Conservation (phyloP, 176 grass and related monocot genomes). For the Bolboschoenus planiculmis region DNA sequence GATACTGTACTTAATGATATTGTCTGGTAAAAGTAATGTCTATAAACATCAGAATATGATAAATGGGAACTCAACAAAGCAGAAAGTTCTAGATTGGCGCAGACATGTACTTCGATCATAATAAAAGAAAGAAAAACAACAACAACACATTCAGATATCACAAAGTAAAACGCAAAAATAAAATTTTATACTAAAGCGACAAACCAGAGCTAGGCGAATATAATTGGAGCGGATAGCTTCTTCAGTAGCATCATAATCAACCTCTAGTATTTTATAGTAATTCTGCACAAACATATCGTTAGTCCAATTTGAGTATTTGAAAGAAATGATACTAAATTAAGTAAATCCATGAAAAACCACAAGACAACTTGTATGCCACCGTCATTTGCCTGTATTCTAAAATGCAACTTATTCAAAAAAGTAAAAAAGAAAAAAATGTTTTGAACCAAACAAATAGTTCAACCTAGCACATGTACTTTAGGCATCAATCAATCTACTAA, state of each 20-base stretch:
- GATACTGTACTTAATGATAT: background rate
- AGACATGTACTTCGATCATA: background rate
- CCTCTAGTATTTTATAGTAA: conserved; percentile 96
- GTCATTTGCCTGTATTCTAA: background rate
- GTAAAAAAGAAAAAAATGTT: background rate
- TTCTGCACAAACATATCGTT: conserved; percentile 48
- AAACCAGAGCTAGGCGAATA: conserved; percentile 84
- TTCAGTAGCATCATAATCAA: conserved; percentile 75
- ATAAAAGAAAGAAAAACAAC: background rate
- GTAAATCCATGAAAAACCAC: background rate
- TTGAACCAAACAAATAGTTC: background rate
- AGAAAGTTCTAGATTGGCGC: background rate
- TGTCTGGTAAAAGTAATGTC: background rate
- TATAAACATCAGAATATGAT: background rate
- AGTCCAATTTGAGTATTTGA: background rate
- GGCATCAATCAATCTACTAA: background rate
- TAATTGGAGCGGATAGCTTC: conserved; percentile 91
- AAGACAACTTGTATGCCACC: background rate
- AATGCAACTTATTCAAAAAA: background rate
- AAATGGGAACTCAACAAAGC: background rate
- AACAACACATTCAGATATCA: background rate
- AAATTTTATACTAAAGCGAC: conserved; percentile 13
- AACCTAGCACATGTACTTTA: background rate
- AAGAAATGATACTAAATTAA: background rate
- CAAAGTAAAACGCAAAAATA: background rate